phyloP scores from a whole-genome alignment of 305 asterid genomes.

The Rubia tinctorum region DNA sequence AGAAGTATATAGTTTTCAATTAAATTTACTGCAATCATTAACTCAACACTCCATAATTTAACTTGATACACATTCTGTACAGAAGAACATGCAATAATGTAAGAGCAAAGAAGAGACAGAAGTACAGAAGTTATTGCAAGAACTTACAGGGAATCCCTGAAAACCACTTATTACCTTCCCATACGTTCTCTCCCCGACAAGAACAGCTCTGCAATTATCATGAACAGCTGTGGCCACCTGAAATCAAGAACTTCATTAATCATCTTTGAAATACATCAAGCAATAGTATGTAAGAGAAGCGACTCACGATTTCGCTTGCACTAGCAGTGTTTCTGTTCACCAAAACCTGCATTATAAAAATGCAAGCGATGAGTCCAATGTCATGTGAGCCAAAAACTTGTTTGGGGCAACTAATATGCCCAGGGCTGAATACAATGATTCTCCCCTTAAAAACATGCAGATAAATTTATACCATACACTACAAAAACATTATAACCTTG shows the following conservation, averaged over 20 bases:
- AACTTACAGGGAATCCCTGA: background rate
- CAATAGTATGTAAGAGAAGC: slow-evolving; percentile 22
- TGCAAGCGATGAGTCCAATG: background rate
- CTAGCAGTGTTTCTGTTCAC: slow-evolving; percentile 97
- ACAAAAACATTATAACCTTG: background rate
- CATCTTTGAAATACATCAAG: slow-evolving; percentile 15
- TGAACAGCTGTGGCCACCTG: slow-evolving; percentile 99
- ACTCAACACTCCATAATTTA: background rate
- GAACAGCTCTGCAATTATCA: slow-evolving; percentile 97
- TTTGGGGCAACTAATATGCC: background rate
- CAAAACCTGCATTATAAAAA: slow-evolving; percentile 68
- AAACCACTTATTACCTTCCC: slow-evolving; percentile 65
- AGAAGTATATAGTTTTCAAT: background rate
- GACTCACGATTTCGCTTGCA: slow-evolving; percentile 98
- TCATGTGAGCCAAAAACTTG: background rate
- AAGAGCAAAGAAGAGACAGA: background rate
- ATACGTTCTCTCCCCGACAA: slow-evolving; percentile 94
- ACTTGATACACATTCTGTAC: background rate
- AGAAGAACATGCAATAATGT: background rate
- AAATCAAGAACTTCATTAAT: slow-evolving; percentile 24
- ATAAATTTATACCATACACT: background rate
- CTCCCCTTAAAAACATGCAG: background rate
- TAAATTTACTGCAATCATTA: background rate
- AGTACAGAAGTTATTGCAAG: background rate
- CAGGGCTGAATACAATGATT: background rate